Evolutionary conservation across 495 filamentous ascomycete species (phyloP).

Genomic region (Xeromyces bisporus): DNA sequence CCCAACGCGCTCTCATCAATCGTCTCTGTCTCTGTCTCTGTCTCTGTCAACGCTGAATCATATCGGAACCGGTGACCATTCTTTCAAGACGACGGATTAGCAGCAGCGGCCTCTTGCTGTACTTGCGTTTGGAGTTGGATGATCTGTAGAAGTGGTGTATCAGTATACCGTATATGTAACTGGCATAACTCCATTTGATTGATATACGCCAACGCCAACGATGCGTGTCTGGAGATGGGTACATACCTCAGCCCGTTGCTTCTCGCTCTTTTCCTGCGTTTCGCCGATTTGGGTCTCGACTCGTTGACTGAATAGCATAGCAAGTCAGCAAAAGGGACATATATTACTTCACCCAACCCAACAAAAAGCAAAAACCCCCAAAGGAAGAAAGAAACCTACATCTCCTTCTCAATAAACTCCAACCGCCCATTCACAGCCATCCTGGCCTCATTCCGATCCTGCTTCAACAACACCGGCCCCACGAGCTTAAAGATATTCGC

Average conservation of each 20-base stretch:
- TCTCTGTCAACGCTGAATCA: not conserved
- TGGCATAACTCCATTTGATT: not conserved
- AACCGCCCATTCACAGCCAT: slow-evolving; percentile 79
- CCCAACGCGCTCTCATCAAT: too few species aligned
- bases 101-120: slow-evolving; percentile 23
- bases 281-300: slow-evolving; percentile 68
- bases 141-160: slow-evolving; percentile 14
- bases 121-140: slow-evolving; percentile 27
- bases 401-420: slow-evolving; percentile 86
- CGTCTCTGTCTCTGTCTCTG: not conserved
- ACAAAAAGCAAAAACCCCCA: not conserved
- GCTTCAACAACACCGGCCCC: slow-evolving; percentile 84
- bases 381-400: slow-evolving; percentile 58
- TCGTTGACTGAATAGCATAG: slow-evolving; percentile 42
- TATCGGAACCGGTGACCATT: not conserved
- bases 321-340: not conserved
- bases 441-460: slow-evolving; percentile 72
- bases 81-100: slow-evolving; percentile 20
- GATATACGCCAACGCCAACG: not conserved
- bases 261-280: slow-evolving; percentile 65
- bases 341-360: not conserved
- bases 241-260: slow-evolving; percentile 60
- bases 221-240: slow-evolving; percentile 1
- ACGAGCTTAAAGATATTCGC: slow-evolving; percentile 90
- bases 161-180: slow-evolving; percentile 3